Evolutionary conservation across 352 stramenopile species (phyloP), one percentile per base, ranked within the genome.

Genomic region (Saprolegnia parasitica): DNA sequence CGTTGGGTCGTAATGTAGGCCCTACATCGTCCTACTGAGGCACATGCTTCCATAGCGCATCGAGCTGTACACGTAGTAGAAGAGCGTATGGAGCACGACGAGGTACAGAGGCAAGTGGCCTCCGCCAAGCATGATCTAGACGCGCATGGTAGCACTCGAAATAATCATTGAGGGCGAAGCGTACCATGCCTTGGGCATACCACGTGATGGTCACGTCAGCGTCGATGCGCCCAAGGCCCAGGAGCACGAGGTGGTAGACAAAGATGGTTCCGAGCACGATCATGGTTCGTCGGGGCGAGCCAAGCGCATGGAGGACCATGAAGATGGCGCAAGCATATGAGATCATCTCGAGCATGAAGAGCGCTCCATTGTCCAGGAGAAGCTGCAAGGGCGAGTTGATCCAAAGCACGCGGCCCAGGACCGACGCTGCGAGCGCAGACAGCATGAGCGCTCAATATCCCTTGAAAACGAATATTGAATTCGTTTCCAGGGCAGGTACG

Each of bases 271-370:
- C 75, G 18, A 88, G 42, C 37, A 81, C 45, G 58, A 88, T 67
- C 60, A 89, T 77, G 56, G 90, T 91, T 45, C 84, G 84, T 70
- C 84, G 85, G 71, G 84, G 84, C 1, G 83, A 93, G 40, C 80
- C 90, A 72, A 89, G 77, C 35, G 89, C 79, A 65, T 94, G 86
- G 64, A 93, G 73, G 75, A 89, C 71, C 57, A 91, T 73, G 61
- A 94, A 70, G 72, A 91, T 88, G 15, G 78, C 72, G 57, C 72
- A 75, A 56, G 91, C 82, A 58, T 86, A 82, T 6, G 74, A 78
- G 40, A 78, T 74, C 32, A 79, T 66, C 71, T 94, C 84, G 40
- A 94, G 79, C 26, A 75, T 76, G 45, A 86, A 72, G 47, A 93
- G 80, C 55, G 84, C 90, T 62, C 84, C 68, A 32, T 94, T 94